A percentile compares a stretch with the other conserved stretches of the same genome.
These are phyloP conservation scores for Penicillium dipodomyicola DNA, from an alignment of 495 filamentous ascomycete genomes.

Conservation along the genomic window DNA sequence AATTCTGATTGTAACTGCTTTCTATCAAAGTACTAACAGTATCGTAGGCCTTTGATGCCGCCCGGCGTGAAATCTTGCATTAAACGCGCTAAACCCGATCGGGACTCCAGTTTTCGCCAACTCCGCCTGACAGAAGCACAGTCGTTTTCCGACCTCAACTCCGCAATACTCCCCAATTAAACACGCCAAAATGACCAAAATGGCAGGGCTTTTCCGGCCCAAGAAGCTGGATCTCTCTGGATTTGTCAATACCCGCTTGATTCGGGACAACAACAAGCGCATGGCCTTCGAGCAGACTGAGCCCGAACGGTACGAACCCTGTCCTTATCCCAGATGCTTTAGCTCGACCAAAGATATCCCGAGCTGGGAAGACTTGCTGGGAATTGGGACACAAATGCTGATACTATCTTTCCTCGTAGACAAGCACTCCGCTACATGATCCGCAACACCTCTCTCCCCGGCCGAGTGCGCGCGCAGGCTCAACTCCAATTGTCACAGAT, in stretches of 20 bases:
- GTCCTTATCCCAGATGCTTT: not conserved
- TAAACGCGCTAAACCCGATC: conserved; percentile 34
- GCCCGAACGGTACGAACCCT: conserved; percentile 67
- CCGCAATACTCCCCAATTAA: conserved; percentile 1
- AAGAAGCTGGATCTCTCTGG: conserved; percentile 85
- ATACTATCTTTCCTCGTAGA: conserved; percentile 44
- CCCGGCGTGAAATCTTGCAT: conserved; percentile 15
- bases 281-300: conserved; percentile 85
- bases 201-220: conserved; percentile 67
- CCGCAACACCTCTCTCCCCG: conserved; percentile 83
- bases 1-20: not conserved
- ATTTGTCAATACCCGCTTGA: conserved; percentile 76
- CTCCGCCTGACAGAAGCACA: conserved; percentile 22
- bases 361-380: not conserved
- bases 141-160: conserved; percentile 12
- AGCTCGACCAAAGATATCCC: not conserved
- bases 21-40: not conserved
- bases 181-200: conserved; percentile 26
- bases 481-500: conserved; percentile 91
- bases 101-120: conserved; percentile 28
- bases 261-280: conserved; percentile 93
- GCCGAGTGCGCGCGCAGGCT: conserved; percentile 78
- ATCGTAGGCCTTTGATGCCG: not conserved
- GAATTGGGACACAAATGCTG: not conserved
- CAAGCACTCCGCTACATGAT: conserved; percentile 96